Percentiles rank a stretch among this genome's conserved stretches.
These are phyloP conservation scores for Collybia mongolica DNA, from an alignment of 768 basidiomycete genomes.

Conservation along the genomic window DNA sequence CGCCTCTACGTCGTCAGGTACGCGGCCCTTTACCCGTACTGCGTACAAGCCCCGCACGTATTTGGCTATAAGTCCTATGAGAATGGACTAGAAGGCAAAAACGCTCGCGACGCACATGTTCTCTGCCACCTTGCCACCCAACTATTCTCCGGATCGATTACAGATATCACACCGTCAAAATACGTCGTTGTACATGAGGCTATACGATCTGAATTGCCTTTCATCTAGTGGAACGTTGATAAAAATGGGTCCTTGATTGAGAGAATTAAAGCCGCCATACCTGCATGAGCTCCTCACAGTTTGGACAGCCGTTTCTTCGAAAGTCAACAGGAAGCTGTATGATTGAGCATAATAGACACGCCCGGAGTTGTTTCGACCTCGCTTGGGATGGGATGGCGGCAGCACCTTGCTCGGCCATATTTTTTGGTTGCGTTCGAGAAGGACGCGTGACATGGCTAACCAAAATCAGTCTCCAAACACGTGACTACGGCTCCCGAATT, in stretches of 20 bases:
- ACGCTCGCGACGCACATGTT: constrained; percentile 58
- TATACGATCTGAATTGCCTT: constrained; percentile 82
- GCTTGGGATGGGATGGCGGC: constrained; percentile 54
- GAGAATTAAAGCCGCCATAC: constrained; percentile 37
- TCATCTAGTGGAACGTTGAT: constrained; percentile 57
- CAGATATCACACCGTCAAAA: constrained; percentile 90
- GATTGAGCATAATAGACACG: constrained; percentile 92
- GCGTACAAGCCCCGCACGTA: constrained; percentile 93
- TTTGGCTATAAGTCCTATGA: constrained; percentile 56
- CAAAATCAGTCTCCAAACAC: too few species aligned
- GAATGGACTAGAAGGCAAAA: constrained; percentile 2
- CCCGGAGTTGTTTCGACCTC: constrained; percentile 75
- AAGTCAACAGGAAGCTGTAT: constrained; percentile 86
- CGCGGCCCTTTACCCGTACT: constrained; percentile 80
- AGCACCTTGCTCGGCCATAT: constrained; percentile 9
- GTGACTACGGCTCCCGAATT: too few species aligned
- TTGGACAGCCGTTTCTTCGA: constrained; percentile 85
- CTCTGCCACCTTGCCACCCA: constrained; percentile 99
- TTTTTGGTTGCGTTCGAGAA: not conserved
- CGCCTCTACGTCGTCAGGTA: constrained; percentile 83
- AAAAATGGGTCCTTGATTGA: too few species aligned
- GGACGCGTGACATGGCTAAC: not conserved
- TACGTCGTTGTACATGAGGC: constrained; percentile 85
- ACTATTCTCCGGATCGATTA: constrained; percentile 81
- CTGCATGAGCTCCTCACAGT: constrained; percentile 94